Conservation (phyloP, 345 rosid genomes). For the Physaria fendleri region DNA sequence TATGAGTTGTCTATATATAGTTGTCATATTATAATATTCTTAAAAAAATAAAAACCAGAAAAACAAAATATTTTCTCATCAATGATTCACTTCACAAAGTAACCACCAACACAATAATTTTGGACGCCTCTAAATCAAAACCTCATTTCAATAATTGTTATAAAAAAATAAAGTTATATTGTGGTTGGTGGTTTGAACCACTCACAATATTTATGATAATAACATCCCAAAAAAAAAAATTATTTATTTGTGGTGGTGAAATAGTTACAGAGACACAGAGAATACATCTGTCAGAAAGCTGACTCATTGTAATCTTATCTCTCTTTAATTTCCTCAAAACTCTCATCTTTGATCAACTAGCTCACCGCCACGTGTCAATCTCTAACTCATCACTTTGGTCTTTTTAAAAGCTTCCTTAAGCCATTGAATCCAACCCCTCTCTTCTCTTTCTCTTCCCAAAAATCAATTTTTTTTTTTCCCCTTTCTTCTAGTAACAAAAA, state of each 20-base stretch:
- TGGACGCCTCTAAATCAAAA: constrained; percentile 22
- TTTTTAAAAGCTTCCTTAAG: not conserved
- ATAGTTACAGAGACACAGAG: constrained; percentile 24
- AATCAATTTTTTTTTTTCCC: not conserved
- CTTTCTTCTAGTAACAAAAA: not conserved
- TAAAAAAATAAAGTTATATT: constrained; percentile 7
- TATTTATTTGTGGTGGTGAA: not conserved
- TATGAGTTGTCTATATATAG: constrained; percentile 6
- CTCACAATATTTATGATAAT: constrained; percentile 9
- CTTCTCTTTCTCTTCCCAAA: not conserved
- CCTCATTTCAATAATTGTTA: constrained; percentile 22
- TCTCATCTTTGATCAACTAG: constrained; percentile 6
- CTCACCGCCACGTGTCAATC: constrained; percentile 11
- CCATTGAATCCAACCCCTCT: not conserved
- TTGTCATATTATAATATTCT: not conserved
- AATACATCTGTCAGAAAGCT: constrained; percentile 23
- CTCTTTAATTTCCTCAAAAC: not conserved
- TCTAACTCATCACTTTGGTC: not conserved
- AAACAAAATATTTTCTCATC: not conserved
- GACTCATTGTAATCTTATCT: constrained; percentile 25
- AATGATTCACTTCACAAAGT: constrained; percentile 13
- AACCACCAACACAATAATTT: constrained; percentile 28
- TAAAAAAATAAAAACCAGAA: not conserved
- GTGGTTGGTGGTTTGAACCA: constrained; percentile 29
- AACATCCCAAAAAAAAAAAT: not conserved